phyloP scores from a whole-genome alignment of 2,329 filamentous ascomycete species.

The Colletotrichum sp. region DNA sequence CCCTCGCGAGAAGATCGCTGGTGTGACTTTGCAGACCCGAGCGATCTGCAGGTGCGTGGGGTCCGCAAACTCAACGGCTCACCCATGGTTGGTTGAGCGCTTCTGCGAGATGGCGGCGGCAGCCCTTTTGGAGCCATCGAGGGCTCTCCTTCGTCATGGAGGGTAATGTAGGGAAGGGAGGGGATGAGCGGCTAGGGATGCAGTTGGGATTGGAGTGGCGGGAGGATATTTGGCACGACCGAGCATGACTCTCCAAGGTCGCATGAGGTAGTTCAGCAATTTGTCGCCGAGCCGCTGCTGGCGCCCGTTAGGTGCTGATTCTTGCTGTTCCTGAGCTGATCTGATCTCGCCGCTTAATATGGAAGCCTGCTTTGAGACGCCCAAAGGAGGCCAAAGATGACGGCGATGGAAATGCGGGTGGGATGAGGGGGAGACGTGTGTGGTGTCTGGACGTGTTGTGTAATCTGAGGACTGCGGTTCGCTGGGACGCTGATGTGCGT shows the following conservation, averaged over 20 bases:
- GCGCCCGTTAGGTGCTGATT: slow-evolving; percentile 8
- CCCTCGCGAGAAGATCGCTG: slow-evolving; percentile 1
- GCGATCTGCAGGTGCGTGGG: slow-evolving; percentile 19
- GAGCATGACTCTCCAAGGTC: background rate
- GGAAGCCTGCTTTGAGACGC: background rate
- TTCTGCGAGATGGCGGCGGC: background rate
- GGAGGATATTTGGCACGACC: background rate
- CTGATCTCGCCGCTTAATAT: background rate
- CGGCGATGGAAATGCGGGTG: background rate
- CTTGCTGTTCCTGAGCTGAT: slow-evolving; percentile 10
- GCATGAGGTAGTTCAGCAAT: background rate
- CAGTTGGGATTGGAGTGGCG: background rate
- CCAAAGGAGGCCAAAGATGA: background rate
- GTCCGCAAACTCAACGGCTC: background rate
- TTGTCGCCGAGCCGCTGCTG: slow-evolving; percentile 10
- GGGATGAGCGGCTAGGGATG: background rate
- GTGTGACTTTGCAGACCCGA: background rate
- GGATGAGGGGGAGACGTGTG: background rate
- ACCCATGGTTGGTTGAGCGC: slow-evolving; percentile 2
- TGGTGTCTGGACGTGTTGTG: background rate
- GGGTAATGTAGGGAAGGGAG: background rate
- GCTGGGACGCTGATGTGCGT: background rate
- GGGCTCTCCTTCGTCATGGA: background rate
- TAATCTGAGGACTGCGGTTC: background rate
- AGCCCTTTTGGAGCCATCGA: background rate